Evolutionary conservation across 164 flowering plant genomes (phyloP).

Genomic region (Annona cherimola): DNA sequence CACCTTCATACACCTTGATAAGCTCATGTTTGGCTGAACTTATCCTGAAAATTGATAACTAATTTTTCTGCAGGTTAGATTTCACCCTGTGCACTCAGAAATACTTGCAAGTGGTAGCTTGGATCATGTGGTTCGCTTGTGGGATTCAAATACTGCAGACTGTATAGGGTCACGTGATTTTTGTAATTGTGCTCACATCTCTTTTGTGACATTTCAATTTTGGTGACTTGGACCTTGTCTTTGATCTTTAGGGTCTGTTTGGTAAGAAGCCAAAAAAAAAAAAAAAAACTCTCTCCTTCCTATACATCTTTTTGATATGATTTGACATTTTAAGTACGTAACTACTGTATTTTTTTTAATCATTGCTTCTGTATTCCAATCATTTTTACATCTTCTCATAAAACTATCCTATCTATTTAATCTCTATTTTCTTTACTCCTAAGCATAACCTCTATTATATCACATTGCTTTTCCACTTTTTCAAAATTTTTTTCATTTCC

Average conservation of each 20-base stretch:
- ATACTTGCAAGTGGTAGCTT: conserved; percentile 96
- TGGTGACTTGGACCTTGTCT: not conserved
- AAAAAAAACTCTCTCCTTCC: no score
- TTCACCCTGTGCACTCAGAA: conserved; percentile 75
- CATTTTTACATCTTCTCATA: no score
- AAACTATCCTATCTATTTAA: no score
- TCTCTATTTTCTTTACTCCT: no score
- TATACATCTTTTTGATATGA: no score
- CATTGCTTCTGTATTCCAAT: no score
- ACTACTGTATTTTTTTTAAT: no score
- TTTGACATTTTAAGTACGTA: no score
- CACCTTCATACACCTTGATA: not conserved
- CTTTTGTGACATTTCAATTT: not conserved
- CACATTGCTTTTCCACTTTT: no score
- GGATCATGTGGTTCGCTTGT: conserved; percentile 94
- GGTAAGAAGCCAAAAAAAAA: not conserved
- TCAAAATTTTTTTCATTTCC: no score
- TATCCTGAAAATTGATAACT: not conserved
- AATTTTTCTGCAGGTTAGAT: conserved; percentile 65
- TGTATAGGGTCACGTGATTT: conserved; percentile 84
- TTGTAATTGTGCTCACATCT: conserved; percentile 39
- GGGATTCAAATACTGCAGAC: conserved; percentile 86
- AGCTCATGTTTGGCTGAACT: not conserved
- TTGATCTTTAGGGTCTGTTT: not conserved
- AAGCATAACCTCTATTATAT: no score